Conservation (phyloP, 352 stramenopile species). For the Phytophthora brassicae region DNA sequence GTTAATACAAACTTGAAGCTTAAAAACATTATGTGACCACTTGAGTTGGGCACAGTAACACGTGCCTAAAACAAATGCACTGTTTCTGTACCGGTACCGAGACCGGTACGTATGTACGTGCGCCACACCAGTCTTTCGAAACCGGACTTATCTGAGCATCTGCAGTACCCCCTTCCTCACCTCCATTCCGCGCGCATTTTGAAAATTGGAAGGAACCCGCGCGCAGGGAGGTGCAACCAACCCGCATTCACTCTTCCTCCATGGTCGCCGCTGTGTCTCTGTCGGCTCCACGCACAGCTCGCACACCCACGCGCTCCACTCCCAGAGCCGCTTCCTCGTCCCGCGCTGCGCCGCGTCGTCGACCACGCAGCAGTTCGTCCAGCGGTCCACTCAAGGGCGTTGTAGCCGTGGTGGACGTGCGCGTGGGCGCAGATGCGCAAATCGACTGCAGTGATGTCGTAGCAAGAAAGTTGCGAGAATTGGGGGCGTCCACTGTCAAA, state of each 20-base stretch:
- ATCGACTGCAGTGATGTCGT: constrained; percentile 84
- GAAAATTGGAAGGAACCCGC: neutral
- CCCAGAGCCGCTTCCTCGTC: neutral
- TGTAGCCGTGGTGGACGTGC: constrained; percentile 78
- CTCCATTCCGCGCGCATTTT: constrained; percentile 13
- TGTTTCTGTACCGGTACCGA: no score
- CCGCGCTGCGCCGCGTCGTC: constrained; percentile 15
- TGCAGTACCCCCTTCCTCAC: neutral
- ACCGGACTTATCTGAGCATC: constrained; percentile 10
- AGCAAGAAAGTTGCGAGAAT: constrained; percentile 56
- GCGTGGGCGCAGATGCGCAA: constrained; percentile 58
- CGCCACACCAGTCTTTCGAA: constrained; percentile 8
- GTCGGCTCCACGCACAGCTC: constrained; percentile 18
- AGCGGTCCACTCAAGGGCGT: constrained; percentile 43
- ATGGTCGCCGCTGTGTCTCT: constrained; percentile 67
- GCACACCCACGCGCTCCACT: constrained; percentile 2
- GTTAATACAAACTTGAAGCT: no score
- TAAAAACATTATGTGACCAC: no score
- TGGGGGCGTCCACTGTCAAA: constrained; percentile 74
- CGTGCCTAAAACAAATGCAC: no score
- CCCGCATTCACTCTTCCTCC: neutral
- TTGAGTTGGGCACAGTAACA: no score
- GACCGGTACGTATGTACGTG: neutral
- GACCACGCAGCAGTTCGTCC: constrained; percentile 9
- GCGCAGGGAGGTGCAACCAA: neutral